A percentile compares a stretch with the other conserved stretches of the same genome.
Evolutionary conservation across 805 yeast genomes (phyloP).

Genomic region (Wickerhamomyces hampshirensis): DNA sequence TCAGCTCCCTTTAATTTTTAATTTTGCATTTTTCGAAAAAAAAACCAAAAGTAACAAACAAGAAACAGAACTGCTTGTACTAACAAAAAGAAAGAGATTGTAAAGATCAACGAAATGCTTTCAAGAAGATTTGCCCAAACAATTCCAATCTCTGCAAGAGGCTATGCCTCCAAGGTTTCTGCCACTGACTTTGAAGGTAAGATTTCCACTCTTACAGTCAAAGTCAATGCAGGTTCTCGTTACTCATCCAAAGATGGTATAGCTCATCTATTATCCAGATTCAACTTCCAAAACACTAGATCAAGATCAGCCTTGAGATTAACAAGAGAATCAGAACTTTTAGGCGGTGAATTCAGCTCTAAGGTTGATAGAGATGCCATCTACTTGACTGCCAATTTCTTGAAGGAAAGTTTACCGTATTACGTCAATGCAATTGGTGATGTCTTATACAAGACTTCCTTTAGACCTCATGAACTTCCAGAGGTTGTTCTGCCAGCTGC

Average conservation of each 20-base stretch:
- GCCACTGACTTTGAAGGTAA: slow-evolving; percentile 55
- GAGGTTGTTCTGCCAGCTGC: slow-evolving; percentile 85
- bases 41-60: slow-evolving; percentile 6
- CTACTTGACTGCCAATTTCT: slow-evolving; percentile 73
- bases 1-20: slow-evolving; percentile 21
- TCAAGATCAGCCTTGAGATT: slow-evolving; percentile 86
- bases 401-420: slow-evolving; percentile 86
- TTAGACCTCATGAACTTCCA: slow-evolving; percentile 75
- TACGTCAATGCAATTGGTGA: slow-evolving; percentile 82
- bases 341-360: slow-evolving; percentile 78
- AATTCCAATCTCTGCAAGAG: slow-evolving; percentile 25
- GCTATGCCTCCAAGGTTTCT: slow-evolving; percentile 38
- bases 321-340: slow-evolving; percentile 89
- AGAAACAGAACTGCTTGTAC: slow-evolving; percentile 3
- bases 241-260: slow-evolving; percentile 66
- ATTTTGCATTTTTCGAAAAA: slow-evolving; percentile 11
- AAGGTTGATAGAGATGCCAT: slow-evolving; percentile 79
- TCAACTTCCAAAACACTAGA: slow-evolving; percentile 76
- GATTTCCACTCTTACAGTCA: slow-evolving; percentile 72
- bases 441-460: slow-evolving; percentile 63
- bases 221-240: slow-evolving; percentile 85
- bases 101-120: slow-evolving; percentile 14
- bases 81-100: neutral
- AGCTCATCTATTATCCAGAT: slow-evolving; percentile 80
- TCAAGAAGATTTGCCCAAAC: slow-evolving; percentile 24